These are phyloP conservation scores for Stagonosporopsis rhizophila DNA, from an alignment of 2,329 filamentous ascomycete genomes.

Conservation along the genomic window DNA sequence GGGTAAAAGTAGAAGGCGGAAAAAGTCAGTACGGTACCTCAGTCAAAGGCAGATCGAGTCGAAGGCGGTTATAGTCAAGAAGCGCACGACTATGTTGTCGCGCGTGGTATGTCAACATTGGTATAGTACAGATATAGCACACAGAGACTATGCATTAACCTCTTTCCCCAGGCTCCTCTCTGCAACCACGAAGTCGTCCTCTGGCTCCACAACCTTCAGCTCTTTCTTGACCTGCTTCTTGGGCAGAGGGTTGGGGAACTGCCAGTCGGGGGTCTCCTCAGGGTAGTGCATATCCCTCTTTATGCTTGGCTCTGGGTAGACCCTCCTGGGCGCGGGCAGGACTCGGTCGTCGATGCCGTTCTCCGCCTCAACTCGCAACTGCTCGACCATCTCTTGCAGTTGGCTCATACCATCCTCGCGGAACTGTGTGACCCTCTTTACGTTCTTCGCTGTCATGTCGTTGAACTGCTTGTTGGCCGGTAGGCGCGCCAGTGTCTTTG, in stretches of 20 bases:
- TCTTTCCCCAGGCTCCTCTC: conserved; percentile 15
- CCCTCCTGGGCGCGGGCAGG: conserved; percentile 39
- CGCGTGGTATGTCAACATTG: conserved; percentile 19
- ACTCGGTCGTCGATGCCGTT: conserved; percentile 36
- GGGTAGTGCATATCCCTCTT: conserved; percentile 40
- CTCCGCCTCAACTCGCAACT: conserved; percentile 38
- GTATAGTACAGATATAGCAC: conserved; percentile 20
- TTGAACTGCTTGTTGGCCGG: conserved; percentile 65
- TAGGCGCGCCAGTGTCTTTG: conserved; percentile 75
- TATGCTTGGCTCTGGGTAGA: conserved; percentile 40
- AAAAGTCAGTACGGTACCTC: background rate
- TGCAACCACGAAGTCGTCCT: conserved; percentile 14
- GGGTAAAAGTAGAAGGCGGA: no score
- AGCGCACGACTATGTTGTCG: background rate
- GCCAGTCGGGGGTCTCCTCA: conserved; percentile 33
- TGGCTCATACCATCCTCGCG: conserved; percentile 70
- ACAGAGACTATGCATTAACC: conserved; percentile 10
- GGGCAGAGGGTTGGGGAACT: conserved; percentile 31
- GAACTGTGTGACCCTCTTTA: conserved; percentile 82
- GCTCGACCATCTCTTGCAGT: conserved; percentile 67
- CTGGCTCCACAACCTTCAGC: conserved; percentile 11
- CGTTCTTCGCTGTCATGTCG: conserved; percentile 77
- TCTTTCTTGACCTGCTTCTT: conserved; percentile 15
- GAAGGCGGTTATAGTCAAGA: background rate
- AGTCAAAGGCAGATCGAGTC: background rate